Percentiles rank a stretch among this genome's conserved stretches.
phyloP scores from a whole-genome alignment of 1,139 yeast genomes.

The Geotrichum candidum region DNA sequence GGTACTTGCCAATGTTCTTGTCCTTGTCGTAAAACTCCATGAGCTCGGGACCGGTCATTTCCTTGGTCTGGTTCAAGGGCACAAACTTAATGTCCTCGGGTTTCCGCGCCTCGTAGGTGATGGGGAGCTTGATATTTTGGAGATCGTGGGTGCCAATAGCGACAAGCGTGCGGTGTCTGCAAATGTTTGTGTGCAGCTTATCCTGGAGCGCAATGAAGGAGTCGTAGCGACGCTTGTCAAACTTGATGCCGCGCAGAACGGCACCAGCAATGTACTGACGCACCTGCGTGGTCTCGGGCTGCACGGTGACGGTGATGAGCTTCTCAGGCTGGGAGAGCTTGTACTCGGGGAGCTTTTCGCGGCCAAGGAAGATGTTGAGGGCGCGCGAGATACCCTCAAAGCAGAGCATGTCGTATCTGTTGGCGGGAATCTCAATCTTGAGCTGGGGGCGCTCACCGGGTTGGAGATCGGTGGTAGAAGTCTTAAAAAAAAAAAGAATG shows the following conservation, averaged over 20 bases:
- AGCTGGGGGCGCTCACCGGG: constrained; percentile 84
- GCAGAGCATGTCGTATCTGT: constrained; percentile 94
- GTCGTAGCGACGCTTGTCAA: constrained; percentile 80
- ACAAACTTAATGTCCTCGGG: constrained; percentile 73
- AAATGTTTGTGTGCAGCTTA: constrained; percentile 87
- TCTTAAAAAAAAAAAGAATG: background rate
- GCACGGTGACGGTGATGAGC: constrained; percentile 56
- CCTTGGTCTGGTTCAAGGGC: constrained; percentile 81
- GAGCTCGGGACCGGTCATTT: constrained; percentile 68
- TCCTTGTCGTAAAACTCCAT: constrained; percentile 90
- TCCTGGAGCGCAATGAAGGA: constrained; percentile 96
- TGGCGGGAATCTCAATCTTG: constrained; percentile 96
- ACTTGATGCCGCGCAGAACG: constrained; percentile 71
- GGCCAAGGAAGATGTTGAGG: constrained; percentile 81
- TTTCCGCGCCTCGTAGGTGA: constrained; percentile 77
- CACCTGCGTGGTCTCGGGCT: constrained; percentile 60
- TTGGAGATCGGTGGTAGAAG: background rate
- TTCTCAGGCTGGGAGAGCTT: constrained; percentile 48
- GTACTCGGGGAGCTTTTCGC: constrained; percentile 58
- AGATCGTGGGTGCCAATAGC: constrained; percentile 98
- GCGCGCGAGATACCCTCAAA: constrained; percentile 97
- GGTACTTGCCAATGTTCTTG: constrained; percentile 80
- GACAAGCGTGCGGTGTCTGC: constrained; percentile 94
- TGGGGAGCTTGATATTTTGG: constrained; percentile 66
- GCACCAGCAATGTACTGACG: constrained; percentile 97